Evolutionary conservation across 2,329 filamentous ascomycete species (phyloP).

Genomic region (Aspergillus texensis): DNA sequence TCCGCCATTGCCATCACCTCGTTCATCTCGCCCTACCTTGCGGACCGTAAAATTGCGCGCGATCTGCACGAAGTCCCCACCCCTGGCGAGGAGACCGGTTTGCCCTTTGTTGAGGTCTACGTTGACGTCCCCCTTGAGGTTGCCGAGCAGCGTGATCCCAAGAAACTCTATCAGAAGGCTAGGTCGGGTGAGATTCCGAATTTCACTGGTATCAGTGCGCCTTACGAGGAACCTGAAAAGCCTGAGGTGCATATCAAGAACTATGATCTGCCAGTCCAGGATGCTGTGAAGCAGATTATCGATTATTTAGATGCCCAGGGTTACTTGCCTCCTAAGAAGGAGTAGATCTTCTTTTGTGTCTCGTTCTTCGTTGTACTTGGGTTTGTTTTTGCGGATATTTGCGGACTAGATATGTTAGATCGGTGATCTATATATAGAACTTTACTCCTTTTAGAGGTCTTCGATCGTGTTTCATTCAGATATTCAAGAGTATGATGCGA

Average conservation of each 20-base stretch:
- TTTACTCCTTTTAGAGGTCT: background rate
- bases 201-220: constrained; percentile 93
- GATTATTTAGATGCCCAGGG: constrained; percentile 74
- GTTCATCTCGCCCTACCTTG: constrained; percentile 94
- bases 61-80: constrained; percentile 71
- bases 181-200: constrained; percentile 92
- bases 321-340: constrained; percentile 52
- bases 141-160: constrained; percentile 92
- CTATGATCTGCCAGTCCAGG: constrained; percentile 79
- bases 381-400: background rate
- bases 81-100: constrained; percentile 60
- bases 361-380: background rate
- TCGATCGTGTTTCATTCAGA: background rate
- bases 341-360: constrained; percentile 23
- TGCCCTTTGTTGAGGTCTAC: constrained; percentile 92
- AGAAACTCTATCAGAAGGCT: constrained; percentile 98
- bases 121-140: constrained; percentile 90
- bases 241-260: constrained; percentile 88
- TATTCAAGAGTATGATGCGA: background rate
- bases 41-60: constrained; percentile 81
- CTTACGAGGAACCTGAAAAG: constrained; percentile 85
- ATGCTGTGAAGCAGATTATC: constrained; percentile 83
- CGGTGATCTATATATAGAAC: constrained; percentile 5
- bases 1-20: constrained; percentile 87
- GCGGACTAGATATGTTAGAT: background rate